Evolutionary conservation across 2,329 filamentous ascomycete genomes (phyloP).

Genomic region (Stachybotrys elegans): DNA sequence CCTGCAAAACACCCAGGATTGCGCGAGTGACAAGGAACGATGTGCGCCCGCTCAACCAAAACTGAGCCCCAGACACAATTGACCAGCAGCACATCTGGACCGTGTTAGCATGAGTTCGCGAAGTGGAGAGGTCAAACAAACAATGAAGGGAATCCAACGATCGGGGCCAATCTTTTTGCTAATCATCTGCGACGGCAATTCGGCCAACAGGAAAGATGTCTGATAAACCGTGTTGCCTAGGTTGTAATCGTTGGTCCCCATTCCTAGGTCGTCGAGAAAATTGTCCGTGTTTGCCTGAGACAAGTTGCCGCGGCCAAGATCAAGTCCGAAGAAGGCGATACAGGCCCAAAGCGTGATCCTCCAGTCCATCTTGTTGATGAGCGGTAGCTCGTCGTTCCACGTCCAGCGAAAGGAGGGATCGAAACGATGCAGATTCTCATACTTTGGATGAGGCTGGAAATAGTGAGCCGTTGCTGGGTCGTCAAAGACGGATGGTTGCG

Average conservation of each 20-base stretch:
- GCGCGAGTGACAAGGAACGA: constrained; percentile 9
- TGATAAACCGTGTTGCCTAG: constrained; percentile 51
- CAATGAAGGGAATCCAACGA: constrained; percentile 21
- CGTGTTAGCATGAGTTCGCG: not conserved
- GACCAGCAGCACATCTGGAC: not conserved
- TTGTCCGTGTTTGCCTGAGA: constrained; percentile 25
- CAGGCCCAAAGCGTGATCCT: constrained; percentile 46
- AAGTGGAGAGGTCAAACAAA: not conserved
- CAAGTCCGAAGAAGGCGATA: constrained; percentile 47
- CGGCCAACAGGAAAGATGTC: constrained; percentile 49
- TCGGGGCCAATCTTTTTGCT: constrained; percentile 42
- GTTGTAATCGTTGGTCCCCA: constrained; percentile 41
- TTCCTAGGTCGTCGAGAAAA: constrained; percentile 33
- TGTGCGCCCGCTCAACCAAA: constrained; percentile 7
- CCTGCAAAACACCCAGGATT: constrained; percentile 6
- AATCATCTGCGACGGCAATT: constrained; percentile 57
- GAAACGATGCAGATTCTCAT: constrained; percentile 31
- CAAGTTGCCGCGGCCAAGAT: constrained; percentile 32
- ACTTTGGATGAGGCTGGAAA: constrained; percentile 21
- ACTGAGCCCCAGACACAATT: not conserved
- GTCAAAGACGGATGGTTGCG: constrained; percentile 39
- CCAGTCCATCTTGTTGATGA: constrained; percentile 40
- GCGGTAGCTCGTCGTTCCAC: constrained; percentile 24
- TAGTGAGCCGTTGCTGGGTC: constrained; percentile 34
- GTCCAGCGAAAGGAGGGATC: constrained; percentile 31